phyloP scores from a whole-genome alignment of 2,329 filamentous ascomycete genomes.

The Colletotrichum falcatum region DNA sequence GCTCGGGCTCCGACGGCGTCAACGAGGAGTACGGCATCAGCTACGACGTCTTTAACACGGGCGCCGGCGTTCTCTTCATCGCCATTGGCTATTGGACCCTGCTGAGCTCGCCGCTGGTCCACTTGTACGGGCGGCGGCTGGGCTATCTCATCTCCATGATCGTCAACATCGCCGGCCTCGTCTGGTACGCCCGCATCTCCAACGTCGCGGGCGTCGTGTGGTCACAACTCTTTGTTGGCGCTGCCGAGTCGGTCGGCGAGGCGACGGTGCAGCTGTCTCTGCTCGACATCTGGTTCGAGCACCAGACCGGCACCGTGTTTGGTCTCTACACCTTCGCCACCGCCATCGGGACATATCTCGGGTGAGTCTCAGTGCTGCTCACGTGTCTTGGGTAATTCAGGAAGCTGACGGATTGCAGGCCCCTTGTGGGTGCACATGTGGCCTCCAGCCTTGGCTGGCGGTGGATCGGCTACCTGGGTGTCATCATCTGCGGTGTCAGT shows the following conservation, averaged over 20 bases:
- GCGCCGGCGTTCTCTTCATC: conserved; percentile 67
- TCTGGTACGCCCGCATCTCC: conserved; percentile 64
- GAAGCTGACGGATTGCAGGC: conserved; percentile 42
- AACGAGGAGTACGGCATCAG: conserved; percentile 62
- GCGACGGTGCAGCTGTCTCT: conserved; percentile 68
- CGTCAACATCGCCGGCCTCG: conserved; percentile 61
- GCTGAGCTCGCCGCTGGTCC: conserved; percentile 63
- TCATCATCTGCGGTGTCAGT: conserved; percentile 61
- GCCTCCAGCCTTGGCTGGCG: conserved; percentile 63
- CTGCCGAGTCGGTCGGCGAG: conserved; percentile 67
- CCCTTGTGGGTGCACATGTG: conserved; percentile 64
- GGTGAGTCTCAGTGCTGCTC: conserved; percentile 43
- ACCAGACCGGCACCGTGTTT: conserved; percentile 65
- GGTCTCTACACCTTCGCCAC: conserved; percentile 68
- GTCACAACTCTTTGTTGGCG: conserved; percentile 68
- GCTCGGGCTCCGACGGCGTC: conserved; percentile 63
- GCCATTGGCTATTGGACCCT: conserved; percentile 68
- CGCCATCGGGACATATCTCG: conserved; percentile 67
- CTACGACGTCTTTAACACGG: conserved; percentile 65
- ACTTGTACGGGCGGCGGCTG: conserved; percentile 65
- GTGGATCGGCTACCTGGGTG: conserved; percentile 65
- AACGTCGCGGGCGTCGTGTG: conserved; percentile 61
- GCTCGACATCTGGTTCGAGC: conserved; percentile 69
- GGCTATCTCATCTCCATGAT: conserved; percentile 66
- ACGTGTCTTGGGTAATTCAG: no score